These are phyloP conservation scores for Rheum nobile DNA, from an alignment of 148 eudicot genomes.

Conservation along the genomic window DNA sequence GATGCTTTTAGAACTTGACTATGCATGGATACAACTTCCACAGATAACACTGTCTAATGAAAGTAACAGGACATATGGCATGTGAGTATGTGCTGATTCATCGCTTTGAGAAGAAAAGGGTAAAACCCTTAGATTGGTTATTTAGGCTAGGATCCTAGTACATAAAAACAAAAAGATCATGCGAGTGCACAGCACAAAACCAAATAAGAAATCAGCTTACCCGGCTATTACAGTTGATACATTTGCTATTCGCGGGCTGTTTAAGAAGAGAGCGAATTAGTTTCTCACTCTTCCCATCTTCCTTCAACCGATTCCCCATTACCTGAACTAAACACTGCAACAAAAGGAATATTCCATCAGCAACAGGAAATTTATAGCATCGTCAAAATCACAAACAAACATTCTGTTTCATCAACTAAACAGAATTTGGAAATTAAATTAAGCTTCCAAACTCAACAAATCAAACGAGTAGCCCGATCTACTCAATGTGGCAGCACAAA, in stretches of 20 bases:
- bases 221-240: conserved; percentile 68
- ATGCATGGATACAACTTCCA: background rate
- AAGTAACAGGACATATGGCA: background rate
- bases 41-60: background rate
- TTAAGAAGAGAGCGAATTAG: conserved; percentile 64
- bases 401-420: background rate
- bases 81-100: background rate
- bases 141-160: background rate
- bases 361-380: background rate
- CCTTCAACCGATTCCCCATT: conserved; percentile 69
- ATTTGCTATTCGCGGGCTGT: conserved; percentile 57
- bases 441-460: background rate
- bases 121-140: background rate
- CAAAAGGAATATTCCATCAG: background rate
- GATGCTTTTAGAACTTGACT: conserved; percentile 3
- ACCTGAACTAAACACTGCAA: conserved; percentile 20
- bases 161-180: background rate
- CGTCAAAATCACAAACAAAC: background rate
- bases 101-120: background rate
- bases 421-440: too few relatives aligned
- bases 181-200: background rate
- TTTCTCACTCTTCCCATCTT: conserved; percentile 66
- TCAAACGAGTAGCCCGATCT: background rate
- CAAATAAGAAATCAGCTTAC: conserved; percentile 19
- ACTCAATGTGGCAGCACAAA: background rate